A percentile compares a stretch with the other conserved stretches of the same genome.
Evolutionary conservation across 192 early-diverging fungal species (phyloP).

Genomic region (Backusella circina): DNA sequence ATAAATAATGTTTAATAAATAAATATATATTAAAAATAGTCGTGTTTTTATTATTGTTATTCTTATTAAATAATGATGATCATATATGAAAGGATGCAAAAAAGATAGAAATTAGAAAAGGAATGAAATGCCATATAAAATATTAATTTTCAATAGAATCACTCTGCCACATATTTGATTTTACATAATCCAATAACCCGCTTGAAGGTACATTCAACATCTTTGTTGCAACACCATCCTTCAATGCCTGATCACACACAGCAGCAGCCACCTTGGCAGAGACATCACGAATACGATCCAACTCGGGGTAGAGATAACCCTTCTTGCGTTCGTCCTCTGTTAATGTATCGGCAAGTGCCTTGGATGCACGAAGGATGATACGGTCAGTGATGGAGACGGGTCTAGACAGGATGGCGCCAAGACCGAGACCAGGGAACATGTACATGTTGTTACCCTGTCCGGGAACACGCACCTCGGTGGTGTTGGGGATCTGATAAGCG

Average conservation of each 20-base stretch:
- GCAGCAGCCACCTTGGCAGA: conserved; percentile 79
- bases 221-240: conserved; percentile 25
- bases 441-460: conserved; percentile 87
- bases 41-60: not conserved
- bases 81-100: not conserved
- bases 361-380: conserved; percentile 79
- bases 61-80: not conserved
- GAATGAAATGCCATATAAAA: not conserved
- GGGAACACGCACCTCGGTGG: conserved; percentile 52
- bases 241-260: conserved; percentile 52
- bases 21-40: not conserved
- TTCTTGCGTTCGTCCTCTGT: conserved; percentile 62
- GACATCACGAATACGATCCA: conserved; percentile 85
- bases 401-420: conserved; percentile 77
- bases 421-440: conserved; percentile 77
- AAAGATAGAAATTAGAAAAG: no score
- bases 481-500: conserved; percentile 61
- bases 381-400: conserved; percentile 69
- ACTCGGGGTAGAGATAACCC: conserved; percentile 79
- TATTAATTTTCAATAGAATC: not conserved
- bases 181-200: conserved; percentile 13
- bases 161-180: conserved; percentile 24
- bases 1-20: not conserved
- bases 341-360: conserved; percentile 73
- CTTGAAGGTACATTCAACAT: conserved; percentile 2